phyloP scores from a whole-genome alignment of 1,284 basidiomycete species.

The Inonotus hispidus region DNA sequence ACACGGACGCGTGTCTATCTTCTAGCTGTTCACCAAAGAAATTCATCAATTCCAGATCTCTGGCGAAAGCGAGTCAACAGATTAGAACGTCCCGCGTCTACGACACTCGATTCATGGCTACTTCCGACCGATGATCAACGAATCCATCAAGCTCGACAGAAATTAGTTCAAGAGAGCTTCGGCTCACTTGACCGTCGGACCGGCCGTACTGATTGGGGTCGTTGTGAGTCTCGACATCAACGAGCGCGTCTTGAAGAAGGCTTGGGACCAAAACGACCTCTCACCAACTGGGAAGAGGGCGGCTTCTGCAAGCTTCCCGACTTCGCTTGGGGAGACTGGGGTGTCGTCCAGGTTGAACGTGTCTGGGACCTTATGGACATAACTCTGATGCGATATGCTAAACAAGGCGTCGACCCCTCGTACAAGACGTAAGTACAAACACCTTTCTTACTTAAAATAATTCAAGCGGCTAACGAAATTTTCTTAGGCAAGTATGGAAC shows the following conservation, averaged over 20 bases:
- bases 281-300: conserved; percentile 93
- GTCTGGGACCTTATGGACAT: conserved; percentile 96
- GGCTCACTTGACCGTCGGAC: conserved; percentile 55
- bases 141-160: conserved; percentile 84
- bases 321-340: conserved; percentile 95
- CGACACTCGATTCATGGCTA: conserved; percentile 88
- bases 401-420: conserved; percentile 74
- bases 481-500: conserved; percentile 82
- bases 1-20: conserved; percentile 89
- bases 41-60: conserved; percentile 53
- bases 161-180: conserved; percentile 65
- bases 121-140: conserved; percentile 86
- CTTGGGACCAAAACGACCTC: conserved; percentile 78
- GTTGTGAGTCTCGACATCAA: conserved; percentile 90
- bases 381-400: conserved; percentile 75
- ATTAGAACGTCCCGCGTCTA: conserved; percentile 80
- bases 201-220: conserved; percentile 84
- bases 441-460: background rate
- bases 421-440: conserved; percentile 70
- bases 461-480: conserved; percentile 8
- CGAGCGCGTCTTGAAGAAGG: conserved; percentile 81
- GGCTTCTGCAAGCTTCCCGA: conserved; percentile 86
- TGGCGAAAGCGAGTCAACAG: conserved; percentile 71
- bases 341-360: conserved; percentile 83
- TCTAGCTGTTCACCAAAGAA: conserved; percentile 64